phyloP scores from a whole-genome alignment of 2,329 filamentous ascomycete genomes.

The Colletotrichum horii region DNA sequence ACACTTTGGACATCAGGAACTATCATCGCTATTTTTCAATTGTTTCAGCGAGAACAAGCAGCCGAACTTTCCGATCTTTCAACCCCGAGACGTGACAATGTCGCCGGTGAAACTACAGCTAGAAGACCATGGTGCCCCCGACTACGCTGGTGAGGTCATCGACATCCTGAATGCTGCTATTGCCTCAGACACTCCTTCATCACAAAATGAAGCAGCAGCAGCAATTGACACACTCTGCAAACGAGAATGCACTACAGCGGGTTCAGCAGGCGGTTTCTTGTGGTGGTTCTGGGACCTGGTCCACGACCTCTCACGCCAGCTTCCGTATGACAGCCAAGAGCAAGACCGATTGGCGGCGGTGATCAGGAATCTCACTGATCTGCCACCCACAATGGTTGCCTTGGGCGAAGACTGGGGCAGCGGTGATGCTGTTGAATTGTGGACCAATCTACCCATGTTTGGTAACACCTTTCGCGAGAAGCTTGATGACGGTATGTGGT shows the following conservation, averaged over 20 bases:
- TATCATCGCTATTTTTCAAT: not conserved
- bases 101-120: not conserved
- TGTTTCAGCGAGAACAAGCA: not conserved
- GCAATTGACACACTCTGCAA: not conserved
- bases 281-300: conserved; percentile 29
- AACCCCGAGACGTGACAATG: not conserved
- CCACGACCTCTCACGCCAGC: conserved; percentile 24
- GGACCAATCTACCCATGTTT: not conserved
- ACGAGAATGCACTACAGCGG: not conserved
- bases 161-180: not conserved
- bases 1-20: not conserved
- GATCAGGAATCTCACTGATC: not conserved
- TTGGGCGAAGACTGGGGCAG: not conserved
- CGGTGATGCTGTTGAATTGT: not conserved
- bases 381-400: rapidly evolving
- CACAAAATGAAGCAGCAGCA: not conserved
- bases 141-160: not conserved
- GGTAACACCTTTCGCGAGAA: not conserved
- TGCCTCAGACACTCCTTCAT: not conserved
- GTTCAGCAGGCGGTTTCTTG: conserved; percentile 16
- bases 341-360: conserved; percentile 7
- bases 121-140: not conserved
- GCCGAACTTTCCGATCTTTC: not conserved
- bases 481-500: not conserved
- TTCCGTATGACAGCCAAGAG: conserved; percentile 21